phyloP scores from a whole-genome alignment of 2,329 filamentous ascomycete species.

The Chaetomium sp. region DNA sequence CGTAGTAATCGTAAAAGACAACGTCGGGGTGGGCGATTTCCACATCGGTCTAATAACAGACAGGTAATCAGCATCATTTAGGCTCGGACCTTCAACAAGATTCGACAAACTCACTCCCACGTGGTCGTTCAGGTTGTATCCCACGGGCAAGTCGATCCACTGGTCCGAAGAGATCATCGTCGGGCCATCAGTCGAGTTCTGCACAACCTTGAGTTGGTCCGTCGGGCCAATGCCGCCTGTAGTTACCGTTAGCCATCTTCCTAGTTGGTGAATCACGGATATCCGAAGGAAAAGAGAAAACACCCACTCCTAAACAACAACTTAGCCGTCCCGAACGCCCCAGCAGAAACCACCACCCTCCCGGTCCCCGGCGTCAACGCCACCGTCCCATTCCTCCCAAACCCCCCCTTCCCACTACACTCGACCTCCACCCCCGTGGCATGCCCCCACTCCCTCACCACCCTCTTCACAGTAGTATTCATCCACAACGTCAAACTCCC shows the following conservation, averaged over 20 bases:
- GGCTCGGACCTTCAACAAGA: not conserved
- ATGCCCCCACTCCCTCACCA: constrained; percentile 56
- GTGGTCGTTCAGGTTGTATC: constrained; percentile 52
- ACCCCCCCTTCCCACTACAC: constrained; percentile 34
- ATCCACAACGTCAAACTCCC: constrained; percentile 61
- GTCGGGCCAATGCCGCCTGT: constrained; percentile 54
- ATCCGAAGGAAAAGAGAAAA: too few relatives aligned
- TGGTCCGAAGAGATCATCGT: constrained; percentile 44
- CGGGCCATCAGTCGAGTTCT: constrained; percentile 42
- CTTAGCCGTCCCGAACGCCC: constrained; percentile 61
- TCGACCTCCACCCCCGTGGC: constrained; percentile 63
- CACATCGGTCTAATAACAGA: constrained; percentile 35
- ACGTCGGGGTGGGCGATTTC: constrained; percentile 40
- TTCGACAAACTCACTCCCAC: constrained; percentile 11
- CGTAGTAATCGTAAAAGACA: constrained; percentile 59
- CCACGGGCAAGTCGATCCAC: constrained; percentile 44
- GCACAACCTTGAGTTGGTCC: constrained; percentile 51
- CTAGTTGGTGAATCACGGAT: too few relatives aligned
- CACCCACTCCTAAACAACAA: constrained; percentile 54
- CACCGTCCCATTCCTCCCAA: constrained; percentile 49
- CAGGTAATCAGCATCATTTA: not conserved
- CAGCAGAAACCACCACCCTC: constrained; percentile 61
- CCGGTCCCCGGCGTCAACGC: constrained; percentile 53
- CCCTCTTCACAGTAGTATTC: constrained; percentile 58
- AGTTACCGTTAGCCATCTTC: not conserved